Conservation (phyloP, 768 basidiomycete species). For the Baorangia bicolor region DNA sequence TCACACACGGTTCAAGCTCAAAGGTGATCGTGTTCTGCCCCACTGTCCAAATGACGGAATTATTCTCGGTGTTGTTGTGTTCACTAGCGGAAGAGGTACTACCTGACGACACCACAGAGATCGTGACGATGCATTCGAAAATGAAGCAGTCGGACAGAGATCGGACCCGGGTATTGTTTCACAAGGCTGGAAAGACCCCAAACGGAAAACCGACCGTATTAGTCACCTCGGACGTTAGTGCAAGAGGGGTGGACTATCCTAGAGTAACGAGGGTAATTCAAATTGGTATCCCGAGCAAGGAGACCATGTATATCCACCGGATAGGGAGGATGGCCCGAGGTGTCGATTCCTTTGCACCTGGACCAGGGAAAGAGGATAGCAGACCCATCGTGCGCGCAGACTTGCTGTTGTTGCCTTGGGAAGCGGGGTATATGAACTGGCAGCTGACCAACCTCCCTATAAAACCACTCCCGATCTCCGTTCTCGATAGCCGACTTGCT, state of each 20-base stretch:
- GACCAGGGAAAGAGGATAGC: background rate
- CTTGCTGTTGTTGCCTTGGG: constrained; percentile 77
- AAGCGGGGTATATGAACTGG: constrained; percentile 63
- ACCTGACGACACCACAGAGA: constrained; percentile 52
- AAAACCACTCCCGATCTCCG: constrained; percentile 45
- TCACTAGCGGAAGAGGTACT: constrained; percentile 44
- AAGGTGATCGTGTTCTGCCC: constrained; percentile 84
- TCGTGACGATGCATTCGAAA: constrained; percentile 86
- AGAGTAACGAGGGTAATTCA: constrained; percentile 89
- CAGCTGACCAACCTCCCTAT: constrained; percentile 69
- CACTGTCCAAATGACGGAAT: constrained; percentile 82
- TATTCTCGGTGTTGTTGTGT: constrained; percentile 64
- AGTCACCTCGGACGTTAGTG: constrained; percentile 85
- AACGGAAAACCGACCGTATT: constrained; percentile 55
- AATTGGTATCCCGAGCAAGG: constrained; percentile 69
- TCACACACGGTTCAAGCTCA: constrained; percentile 59
- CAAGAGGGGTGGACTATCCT: constrained; percentile 88
- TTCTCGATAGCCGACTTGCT: constrained; percentile 10
- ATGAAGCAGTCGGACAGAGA: constrained; percentile 31
- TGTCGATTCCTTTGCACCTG: constrained; percentile 43
- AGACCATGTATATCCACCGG: constrained; percentile 82
- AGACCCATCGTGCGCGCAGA: constrained; percentile 54
- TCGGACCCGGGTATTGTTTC: constrained; percentile 27
- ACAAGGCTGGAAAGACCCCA: constrained; percentile 1
- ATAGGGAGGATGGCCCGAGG: constrained; percentile 84